phyloP scores from a whole-genome alignment of 352 stramenopile genomes.

The Pythium biforme region DNA sequence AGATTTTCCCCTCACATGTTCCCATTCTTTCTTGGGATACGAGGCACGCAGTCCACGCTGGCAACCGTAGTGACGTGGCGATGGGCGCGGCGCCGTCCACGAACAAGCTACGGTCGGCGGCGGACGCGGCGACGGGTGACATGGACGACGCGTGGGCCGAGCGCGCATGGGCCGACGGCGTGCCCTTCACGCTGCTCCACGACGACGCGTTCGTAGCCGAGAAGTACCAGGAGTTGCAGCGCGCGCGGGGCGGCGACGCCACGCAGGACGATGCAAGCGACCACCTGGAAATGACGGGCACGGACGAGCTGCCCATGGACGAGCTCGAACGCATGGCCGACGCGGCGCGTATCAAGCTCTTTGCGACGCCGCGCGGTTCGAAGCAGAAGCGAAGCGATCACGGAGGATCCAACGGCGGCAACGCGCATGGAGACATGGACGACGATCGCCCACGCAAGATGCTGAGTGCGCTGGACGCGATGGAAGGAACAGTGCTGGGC shows the following conservation, averaged over 20 bases:
- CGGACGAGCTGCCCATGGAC: conserved; percentile 50
- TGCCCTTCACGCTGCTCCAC: conserved; percentile 68
- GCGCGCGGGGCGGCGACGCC: conserved; percentile 9
- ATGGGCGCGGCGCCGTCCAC: conserved; percentile 15
- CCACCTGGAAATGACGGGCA: conserved; percentile 36
- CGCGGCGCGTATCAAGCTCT: conserved; percentile 55
- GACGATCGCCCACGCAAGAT: background rate
- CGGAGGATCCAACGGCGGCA: too few species aligned
- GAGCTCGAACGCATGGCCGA: conserved; percentile 64
- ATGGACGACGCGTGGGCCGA: conserved; percentile 16
- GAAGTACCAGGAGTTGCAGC: conserved; percentile 51
- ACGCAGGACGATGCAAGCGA: conserved; percentile 21
- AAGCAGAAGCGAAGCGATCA: too few species aligned
- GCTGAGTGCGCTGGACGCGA: conserved; percentile 14
- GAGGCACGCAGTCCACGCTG: background rate
- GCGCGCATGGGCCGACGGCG: conserved; percentile 31
- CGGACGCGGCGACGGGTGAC: background rate
- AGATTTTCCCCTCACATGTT: conserved; percentile 9
- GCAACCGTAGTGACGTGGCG: too few species aligned
- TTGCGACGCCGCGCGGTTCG: conserved; percentile 13
- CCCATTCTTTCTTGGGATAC: background rate
- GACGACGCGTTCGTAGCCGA: conserved; percentile 68
- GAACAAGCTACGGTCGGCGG: background rate
- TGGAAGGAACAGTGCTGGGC: conserved; percentile 19
- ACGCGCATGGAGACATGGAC: background rate